Evolutionary conservation across 305 asterid species (phyloP), one percentile per base, ranked within the genome.

Genomic region (Solanum hybrid): DNA sequence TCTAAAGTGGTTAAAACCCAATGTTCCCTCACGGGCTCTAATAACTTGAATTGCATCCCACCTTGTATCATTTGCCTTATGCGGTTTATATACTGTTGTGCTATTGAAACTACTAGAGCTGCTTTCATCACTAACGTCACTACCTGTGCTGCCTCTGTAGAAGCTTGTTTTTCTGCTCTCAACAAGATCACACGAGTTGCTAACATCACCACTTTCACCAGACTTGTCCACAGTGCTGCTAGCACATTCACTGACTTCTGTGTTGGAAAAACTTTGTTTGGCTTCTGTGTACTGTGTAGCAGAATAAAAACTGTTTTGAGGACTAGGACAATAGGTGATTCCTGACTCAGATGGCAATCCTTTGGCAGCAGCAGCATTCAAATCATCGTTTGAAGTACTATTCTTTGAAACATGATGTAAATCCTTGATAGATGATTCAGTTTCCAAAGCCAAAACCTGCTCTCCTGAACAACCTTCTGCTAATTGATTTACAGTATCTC

Each of bases 231-330:
- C 89, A 84, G 94, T 93, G 31, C 98, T 94, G 94, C 98, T 94
- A 22, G 89, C 89, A 76, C 94, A 86, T 88, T 95, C 98, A 90
- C 98, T 96, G 42, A 91, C 94, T 91, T 97, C 99, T 13, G 99
- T 95, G 91, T 93, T 94, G 42, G 98, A 95, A 93, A 96, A 98
- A 93, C 99, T 98, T 87, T 96, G 95, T 87, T 95, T 96, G 60
- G 98, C 98, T 92, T 98, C 99, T 4, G 94, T 90, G 90, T 92
- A 98, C 56, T 90, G 97, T n/a, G 97, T 92, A 35, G 95, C 93
- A 2, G 99, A 95, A 94, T 95, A 95, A 75, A 95, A 95, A 91
- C 98, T 96, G 85, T 94, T 95, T 85, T 92, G 98, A 36, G 99
- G 99, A 92, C 99, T 97, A 9, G 98, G 93, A 89, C 97, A 97